A percentile compares a stretch with the other conserved stretches of the same genome.
These are phyloP conservation scores for Pythium aristosporum DNA, from an alignment of 352 stramenopile species.

Conservation along the genomic window DNA sequence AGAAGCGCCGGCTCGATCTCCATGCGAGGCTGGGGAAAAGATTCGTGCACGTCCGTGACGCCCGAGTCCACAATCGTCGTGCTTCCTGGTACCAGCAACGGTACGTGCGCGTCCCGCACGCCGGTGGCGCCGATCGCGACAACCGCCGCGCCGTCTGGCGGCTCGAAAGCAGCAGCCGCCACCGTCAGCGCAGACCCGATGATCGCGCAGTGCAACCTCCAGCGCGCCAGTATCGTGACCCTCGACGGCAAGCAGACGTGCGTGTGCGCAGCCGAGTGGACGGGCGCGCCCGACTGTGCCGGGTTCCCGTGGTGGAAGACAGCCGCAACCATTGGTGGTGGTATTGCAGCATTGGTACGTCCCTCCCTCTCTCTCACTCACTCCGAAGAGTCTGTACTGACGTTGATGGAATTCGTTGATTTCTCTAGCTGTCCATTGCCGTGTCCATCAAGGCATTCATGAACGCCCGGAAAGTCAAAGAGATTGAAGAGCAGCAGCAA, in stretches of 20 bases:
- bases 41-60: conserved; percentile 31
- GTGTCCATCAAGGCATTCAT: conserved; percentile 35
- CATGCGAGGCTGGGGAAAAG: conserved; percentile 38
- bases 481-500: conserved; percentile 8
- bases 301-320: conserved; percentile 52
- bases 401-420: neutral
- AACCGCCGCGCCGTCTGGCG: neutral
- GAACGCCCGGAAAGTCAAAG: conserved; percentile 26
- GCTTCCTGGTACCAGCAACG: conserved; percentile 9
- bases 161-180: neutral
- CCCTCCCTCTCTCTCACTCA: neutral
- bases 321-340: conserved; percentile 38
- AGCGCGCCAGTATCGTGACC: conserved; percentile 31
- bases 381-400: neutral
- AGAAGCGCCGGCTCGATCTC: conserved; percentile 30
- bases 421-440: conserved; percentile 32
- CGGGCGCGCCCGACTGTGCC: conserved; percentile 34
- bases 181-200: conserved; percentile 17
- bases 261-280: conserved; percentile 47
- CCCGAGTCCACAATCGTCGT: conserved; percentile 20
- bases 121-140: conserved; percentile 20
- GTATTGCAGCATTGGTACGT: conserved; percentile 38
- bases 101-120: conserved; percentile 22
- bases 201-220: conserved; percentile 31
- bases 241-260: conserved; percentile 33